Percentiles rank a stretch among this genome's conserved stretches.
phyloP scores from a whole-genome alignment of 2,329 filamentous ascomycete genomes.

The Seiridium unicorne region DNA sequence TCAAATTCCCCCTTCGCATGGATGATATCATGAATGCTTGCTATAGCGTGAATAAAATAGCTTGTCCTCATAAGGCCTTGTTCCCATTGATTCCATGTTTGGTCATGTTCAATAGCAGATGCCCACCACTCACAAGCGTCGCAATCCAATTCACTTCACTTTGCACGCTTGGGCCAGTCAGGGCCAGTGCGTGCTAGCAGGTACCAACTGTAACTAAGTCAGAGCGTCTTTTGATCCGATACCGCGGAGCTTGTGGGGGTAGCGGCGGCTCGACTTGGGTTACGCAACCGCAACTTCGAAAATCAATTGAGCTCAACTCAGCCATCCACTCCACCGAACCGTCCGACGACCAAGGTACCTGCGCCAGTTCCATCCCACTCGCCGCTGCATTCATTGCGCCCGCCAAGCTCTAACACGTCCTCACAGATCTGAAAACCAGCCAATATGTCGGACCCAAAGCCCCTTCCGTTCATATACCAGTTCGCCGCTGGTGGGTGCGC shows the following conservation, averaged over 20 bases:
- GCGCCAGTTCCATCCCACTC: neutral
- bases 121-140: too few species aligned
- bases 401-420: neutral
- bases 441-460: conserved; percentile 66
- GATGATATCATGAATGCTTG: too few species aligned
- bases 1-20: too few species aligned
- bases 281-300: conserved; percentile 1
- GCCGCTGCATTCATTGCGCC: neutral
- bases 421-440: conserved; percentile 12
- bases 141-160: too few species aligned
- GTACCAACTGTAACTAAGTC: too few species aligned
- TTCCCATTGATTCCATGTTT: too few species aligned
- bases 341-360: neutral
- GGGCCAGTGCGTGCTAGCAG: too few species aligned
- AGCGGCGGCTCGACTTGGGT: neutral
- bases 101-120: too few species aligned
- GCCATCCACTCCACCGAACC: neutral
- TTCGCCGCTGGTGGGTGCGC: conserved; percentile 77
- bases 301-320: conserved; percentile 2
- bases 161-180: too few species aligned
- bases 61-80: too few species aligned
- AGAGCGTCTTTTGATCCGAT: neutral
- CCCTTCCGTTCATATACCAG: conserved; percentile 90
- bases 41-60: too few species aligned
- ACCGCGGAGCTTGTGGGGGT: conserved; percentile 2